Base-by-base conservation (phyloP, 352 stramenopile species). In the Phytophthora tentaculata region DNA sequence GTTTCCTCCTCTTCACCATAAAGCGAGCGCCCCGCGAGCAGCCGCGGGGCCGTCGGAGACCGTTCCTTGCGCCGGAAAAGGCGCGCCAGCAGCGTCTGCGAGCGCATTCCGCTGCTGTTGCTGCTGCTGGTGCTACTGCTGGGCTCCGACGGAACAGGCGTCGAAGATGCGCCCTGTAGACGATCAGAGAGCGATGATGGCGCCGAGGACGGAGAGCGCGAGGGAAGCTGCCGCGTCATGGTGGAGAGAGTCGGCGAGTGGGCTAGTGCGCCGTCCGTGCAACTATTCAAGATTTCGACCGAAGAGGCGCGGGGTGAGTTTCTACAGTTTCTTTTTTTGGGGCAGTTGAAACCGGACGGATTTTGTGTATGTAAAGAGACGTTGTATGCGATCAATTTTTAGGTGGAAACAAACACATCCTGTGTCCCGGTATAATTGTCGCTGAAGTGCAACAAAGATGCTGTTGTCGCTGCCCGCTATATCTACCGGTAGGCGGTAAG, bases 41-140 rank as follows among this genome's bases (percentile, higher is more conserved):
- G 35, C 12, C n/a, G 50, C 9, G 60, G 52, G 23, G 50, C 19
- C 22, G 41, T 23, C 13, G 65, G 65, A 19, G 61, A 60, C 10
- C 63, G 67, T 4, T 72, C 69, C 32, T 74, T 79, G n/a, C 71
- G 69, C 19, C 74, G 74, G 52, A 82, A 82, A 20, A 82, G 58
- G 17, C 72, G 64, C 19, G 72, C 50, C 24, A 83, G 54, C 1
- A 80, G 64, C 55, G 69, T 76, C 43, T 74, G 75, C 20, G 65
- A 59, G 28, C 71, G 59, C 32, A 53, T 3, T 2, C 57, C 39
- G 43, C 20, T 28, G 32, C 47, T 22, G 39, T 39, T 66, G 32
- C 22, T 17, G n/a, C 35, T 43, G 35, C 35, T 39, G 14, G 28
- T 32, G 28, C 20, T 35, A 26, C 41, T 32, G 54, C 47, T 72